Conservation (phyloP, 1,284 basidiomycete species). For the Sporisorium sorghi region DNA sequence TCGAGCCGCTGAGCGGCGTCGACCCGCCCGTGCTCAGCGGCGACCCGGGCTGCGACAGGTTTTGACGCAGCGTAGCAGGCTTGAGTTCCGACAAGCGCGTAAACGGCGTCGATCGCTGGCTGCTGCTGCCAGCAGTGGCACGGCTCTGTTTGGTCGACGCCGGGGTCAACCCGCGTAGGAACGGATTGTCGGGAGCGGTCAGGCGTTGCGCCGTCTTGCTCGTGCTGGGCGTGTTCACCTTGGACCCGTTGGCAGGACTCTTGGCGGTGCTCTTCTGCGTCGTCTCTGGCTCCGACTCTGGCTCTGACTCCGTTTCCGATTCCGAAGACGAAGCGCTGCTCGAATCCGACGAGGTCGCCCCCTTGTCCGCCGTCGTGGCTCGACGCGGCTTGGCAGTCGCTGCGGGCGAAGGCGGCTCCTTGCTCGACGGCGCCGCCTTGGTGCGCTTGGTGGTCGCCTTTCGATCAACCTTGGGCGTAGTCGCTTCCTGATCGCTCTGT, state of each 20-base stretch:
- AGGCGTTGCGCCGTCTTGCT: conserved; percentile 10
- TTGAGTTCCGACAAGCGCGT: conserved; percentile 56
- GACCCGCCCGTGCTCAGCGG: conserved; percentile 36
- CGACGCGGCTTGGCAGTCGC: conserved; percentile 1
- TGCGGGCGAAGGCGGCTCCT: background rate
- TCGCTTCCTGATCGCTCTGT: conserved; percentile 11
- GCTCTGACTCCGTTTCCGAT: conserved; percentile 26
- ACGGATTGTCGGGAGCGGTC: conserved; percentile 16
- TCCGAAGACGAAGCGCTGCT: conserved; percentile 9
- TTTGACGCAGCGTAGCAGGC: conserved; percentile 50
- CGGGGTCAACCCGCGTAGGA: conserved; percentile 25
- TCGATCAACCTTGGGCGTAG: background rate
- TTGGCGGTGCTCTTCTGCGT: conserved; percentile 8
- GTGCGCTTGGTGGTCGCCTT: background rate
- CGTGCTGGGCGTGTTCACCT: conserved; percentile 12
- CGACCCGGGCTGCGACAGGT: conserved; percentile 51
- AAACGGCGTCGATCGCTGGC: conserved; percentile 39
- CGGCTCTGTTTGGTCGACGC: conserved; percentile 8
- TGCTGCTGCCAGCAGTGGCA: conserved; percentile 5
- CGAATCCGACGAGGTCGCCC: conserved; percentile 8
- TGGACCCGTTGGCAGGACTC: background rate
- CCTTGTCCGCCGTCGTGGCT: conserved; percentile 3
- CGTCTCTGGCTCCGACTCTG: conserved; percentile 20
- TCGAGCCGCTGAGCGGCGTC: conserved; percentile 15
- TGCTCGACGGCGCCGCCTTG: conserved; percentile 6